Conservation (phyloP, 139 green algal species). For the Marvania coccoides region DNA sequence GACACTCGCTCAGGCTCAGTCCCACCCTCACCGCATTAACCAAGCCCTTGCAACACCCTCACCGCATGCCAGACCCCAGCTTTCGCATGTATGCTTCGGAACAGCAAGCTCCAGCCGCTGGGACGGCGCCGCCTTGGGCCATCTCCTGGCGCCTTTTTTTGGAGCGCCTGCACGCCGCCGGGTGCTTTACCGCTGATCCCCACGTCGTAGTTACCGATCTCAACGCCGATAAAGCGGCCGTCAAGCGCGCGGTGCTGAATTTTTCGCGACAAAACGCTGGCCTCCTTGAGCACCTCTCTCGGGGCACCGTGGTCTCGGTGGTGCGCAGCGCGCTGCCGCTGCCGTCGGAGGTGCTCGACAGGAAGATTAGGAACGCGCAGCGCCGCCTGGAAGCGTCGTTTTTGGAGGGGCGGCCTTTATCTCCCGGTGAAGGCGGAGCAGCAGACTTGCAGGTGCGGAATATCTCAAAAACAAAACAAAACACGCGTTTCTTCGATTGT, state of each 20-base stretch:
- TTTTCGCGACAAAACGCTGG: slow-evolving; percentile 4
- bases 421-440: background rate
- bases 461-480: no score
- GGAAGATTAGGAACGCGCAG: slow-evolving; percentile 7
- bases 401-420: background rate
- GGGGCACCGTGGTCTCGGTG: slow-evolving; percentile 1
- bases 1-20: no score
- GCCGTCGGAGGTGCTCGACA: background rate
- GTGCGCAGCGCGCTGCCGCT: background rate
- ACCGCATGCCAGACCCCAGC: no score
- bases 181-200: slow-evolving; percentile 5
- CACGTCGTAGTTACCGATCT: background rate
- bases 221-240: background rate
- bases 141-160: background rate
- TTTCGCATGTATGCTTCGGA: no score
- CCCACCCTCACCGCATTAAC: no score
- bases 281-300: slow-evolving; percentile 5
- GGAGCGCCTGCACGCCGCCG: background rate
- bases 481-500: no score
- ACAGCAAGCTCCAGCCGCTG: no score
- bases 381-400: slow-evolving; percentile 2
- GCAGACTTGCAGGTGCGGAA: slow-evolving; percentile 16
- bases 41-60: no score
- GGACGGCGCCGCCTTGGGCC: no score
- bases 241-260: slow-evolving; percentile 15